phyloP scores from a whole-genome alignment of 805 yeast genomes.

The Wickerhamiella siamensis region DNA sequence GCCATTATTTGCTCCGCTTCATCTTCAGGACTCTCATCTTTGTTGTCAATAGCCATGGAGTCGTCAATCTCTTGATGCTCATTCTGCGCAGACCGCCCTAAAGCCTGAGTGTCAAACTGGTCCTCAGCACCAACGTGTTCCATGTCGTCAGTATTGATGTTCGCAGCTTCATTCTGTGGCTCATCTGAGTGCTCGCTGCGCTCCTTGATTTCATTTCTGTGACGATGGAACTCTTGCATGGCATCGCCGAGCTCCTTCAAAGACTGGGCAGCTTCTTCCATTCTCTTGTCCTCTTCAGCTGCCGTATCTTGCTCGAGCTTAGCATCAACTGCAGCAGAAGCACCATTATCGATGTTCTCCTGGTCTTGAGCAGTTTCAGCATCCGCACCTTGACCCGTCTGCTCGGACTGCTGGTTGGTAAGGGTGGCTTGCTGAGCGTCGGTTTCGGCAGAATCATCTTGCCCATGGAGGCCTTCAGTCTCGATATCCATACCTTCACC shows the following conservation, averaged over 20 bases:
- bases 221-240: slow-evolving; percentile 77
- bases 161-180: slow-evolving; percentile 16
- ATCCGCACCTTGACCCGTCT: slow-evolving; percentile 40
- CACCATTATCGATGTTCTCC: slow-evolving; percentile 36
- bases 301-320: slow-evolving; percentile 46
- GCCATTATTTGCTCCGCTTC: slow-evolving; percentile 20
- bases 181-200: neutral
- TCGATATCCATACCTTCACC: slow-evolving; percentile 28
- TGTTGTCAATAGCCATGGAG: slow-evolving; percentile 26
- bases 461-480: slow-evolving; percentile 44
- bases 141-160: slow-evolving; percentile 60
- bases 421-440: slow-evolving; percentile 21
- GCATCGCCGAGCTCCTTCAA: slow-evolving; percentile 85
- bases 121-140: slow-evolving; percentile 43
- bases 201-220: slow-evolving; percentile 59
- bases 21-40: slow-evolving; percentile 14
- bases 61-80: slow-evolving; percentile 61
- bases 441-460: slow-evolving; percentile 50
- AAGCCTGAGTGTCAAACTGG: slow-evolving; percentile 72
- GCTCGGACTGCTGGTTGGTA: slow-evolving; percentile 25
- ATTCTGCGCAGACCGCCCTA: slow-evolving; percentile 78
- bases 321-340: slow-evolving; percentile 37
- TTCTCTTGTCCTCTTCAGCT: slow-evolving; percentile 19
- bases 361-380: slow-evolving; percentile 32
- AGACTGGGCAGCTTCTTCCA: slow-evolving; percentile 35